Conservation (phyloP, 495 filamentous ascomycete species). For the Amphirosellinia nigrospora region DNA sequence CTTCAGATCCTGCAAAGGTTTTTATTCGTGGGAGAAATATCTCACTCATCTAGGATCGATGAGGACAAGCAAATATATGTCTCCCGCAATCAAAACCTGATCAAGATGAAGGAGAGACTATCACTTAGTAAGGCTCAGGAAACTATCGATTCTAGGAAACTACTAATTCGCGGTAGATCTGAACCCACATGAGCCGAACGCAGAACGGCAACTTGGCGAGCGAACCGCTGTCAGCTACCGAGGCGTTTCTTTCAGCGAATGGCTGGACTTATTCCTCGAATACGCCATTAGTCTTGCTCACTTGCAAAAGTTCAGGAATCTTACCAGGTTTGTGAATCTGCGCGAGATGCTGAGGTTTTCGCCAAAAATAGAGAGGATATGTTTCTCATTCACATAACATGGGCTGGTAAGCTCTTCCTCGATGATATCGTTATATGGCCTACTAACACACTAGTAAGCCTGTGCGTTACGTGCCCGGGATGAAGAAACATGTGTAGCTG, state of each 20-base stretch:
- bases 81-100: slow-evolving; percentile 63
- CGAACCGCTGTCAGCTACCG: slow-evolving; percentile 60
- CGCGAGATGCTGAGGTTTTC: slow-evolving; percentile 79
- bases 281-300: slow-evolving; percentile 78
- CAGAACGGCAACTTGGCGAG: slow-evolving; percentile 31
- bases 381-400: slow-evolving; percentile 79
- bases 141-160: neutral
- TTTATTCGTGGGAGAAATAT: slow-evolving; percentile 78
- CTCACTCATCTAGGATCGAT: slow-evolving; percentile 69
- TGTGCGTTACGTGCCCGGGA: slow-evolving; percentile 84
- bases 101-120: slow-evolving; percentile 72
- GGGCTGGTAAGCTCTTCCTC: slow-evolving; percentile 62
- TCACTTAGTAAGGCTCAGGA: slow-evolving; percentile 50
- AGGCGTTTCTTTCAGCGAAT: slow-evolving; percentile 77
- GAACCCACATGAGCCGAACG: slow-evolving; percentile 29
- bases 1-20: slow-evolving; percentile 75
- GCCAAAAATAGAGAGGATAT: slow-evolving; percentile 67
- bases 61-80: slow-evolving; percentile 53
- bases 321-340: slow-evolving; percentile 77
- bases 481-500: slow-evolving; percentile 73
- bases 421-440: neutral
- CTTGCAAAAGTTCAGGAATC: slow-evolving; percentile 62
- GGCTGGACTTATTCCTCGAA: slow-evolving; percentile 90
- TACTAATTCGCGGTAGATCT: slow-evolving; percentile 32
- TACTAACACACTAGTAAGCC: slow-evolving; percentile 50